Conservation (phyloP, 2,329 filamentous ascomycete genomes). For the Ambrosiella xylebori region DNA sequence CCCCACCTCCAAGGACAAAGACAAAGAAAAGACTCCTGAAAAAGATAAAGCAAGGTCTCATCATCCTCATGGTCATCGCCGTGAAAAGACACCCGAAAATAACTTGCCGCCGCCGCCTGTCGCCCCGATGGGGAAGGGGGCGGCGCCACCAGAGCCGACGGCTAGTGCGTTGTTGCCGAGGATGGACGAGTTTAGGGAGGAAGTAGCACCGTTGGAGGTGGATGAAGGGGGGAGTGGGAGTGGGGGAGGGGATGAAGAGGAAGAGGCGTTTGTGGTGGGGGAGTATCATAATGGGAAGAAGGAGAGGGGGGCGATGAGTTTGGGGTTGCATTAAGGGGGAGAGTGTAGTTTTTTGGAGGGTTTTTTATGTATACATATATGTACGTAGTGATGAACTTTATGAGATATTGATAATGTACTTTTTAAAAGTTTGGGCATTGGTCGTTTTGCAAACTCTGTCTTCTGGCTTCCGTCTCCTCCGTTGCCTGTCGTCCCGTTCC, state of each 20-base stretch:
- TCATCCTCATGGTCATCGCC: background rate
- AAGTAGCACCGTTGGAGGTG: conserved; percentile 1
- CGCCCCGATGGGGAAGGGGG: conserved; percentile 5
- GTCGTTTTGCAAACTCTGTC: too few relatives aligned
- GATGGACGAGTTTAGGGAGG: conserved; percentile 5
- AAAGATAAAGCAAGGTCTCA: background rate
- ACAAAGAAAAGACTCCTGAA: background rate
- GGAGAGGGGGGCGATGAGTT: background rate
- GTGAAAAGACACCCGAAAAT: background rate
- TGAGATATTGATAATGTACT: too few relatives aligned
- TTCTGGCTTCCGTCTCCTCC: too few relatives aligned
- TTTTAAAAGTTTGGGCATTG: too few relatives aligned
- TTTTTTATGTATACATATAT: background rate
- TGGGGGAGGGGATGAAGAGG: background rate
- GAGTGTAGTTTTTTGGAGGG: background rate
- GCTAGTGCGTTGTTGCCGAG: conserved; percentile 9
- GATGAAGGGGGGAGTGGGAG: conserved; percentile 2
- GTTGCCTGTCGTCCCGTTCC: too few relatives aligned
- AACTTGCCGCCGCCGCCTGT: background rate
- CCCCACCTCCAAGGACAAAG: conserved; percentile 1
- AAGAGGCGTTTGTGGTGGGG: conserved; percentile 4
- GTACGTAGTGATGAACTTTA: too few relatives aligned
- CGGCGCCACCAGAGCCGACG: conserved; percentile 8
- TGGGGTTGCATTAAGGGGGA: background rate
- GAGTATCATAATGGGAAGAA: conserved; percentile 8